Conservation (phyloP, 805 yeast species). For the Spathaspora sp. region DNA sequence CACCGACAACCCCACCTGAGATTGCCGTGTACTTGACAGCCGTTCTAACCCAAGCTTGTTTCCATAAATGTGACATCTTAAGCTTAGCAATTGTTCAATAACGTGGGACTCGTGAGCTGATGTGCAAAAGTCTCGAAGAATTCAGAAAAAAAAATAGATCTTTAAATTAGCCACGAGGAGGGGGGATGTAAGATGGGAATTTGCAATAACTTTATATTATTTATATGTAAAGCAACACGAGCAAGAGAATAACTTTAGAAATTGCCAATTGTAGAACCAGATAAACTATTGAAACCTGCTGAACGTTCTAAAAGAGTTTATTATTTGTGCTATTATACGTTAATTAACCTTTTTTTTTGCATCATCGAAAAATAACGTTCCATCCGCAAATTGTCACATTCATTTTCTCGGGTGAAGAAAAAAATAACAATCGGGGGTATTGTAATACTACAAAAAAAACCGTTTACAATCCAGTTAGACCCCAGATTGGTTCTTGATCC, state of each 20-base stretch:
- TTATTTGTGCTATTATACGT: too few species aligned
- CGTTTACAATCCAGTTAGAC: too few species aligned
- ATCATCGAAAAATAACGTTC: too few species aligned
- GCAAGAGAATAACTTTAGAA: not conserved
- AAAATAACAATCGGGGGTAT: too few species aligned
- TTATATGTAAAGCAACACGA: not conserved
- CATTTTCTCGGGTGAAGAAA: too few species aligned
- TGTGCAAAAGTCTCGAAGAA: not conserved
- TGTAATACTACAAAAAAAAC: too few species aligned
- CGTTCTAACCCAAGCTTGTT: not conserved
- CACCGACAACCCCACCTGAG: slow-evolving; percentile 22
- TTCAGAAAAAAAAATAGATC: not conserved
- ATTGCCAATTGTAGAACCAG: too few species aligned
- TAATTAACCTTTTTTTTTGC: too few species aligned
- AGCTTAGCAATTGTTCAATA: not conserved
- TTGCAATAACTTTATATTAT: not conserved
- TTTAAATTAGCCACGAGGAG: not conserved
- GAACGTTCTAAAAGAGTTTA: too few species aligned
- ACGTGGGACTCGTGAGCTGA: not conserved
- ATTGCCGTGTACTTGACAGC: not conserved
- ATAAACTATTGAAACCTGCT: too few species aligned
- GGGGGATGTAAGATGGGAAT: not conserved
- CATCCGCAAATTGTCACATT: too few species aligned
- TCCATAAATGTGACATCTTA: not conserved
- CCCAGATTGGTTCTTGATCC: too few species aligned